Conservation (phyloP, 495 filamentous ascomycete species). For the Aspergillus campestris region DNA sequence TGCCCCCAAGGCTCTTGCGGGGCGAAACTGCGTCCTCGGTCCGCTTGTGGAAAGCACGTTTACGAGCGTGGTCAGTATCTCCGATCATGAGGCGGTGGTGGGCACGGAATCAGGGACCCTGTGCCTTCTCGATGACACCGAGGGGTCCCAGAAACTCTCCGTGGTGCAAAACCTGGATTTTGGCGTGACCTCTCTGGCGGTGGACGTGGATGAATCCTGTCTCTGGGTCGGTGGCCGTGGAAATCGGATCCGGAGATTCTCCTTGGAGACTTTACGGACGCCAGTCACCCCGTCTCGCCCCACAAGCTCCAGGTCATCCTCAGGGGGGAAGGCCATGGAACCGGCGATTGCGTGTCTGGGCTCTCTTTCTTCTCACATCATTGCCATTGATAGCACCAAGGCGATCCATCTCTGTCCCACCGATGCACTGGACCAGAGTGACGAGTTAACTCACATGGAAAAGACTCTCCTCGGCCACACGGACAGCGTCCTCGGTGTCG, state of each 20-base stretch:
- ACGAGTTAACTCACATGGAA: slow-evolving; percentile 22
- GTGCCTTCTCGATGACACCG: slow-evolving; percentile 62
- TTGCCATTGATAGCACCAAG: slow-evolving; percentile 66
- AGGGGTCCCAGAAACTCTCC: slow-evolving; percentile 56
- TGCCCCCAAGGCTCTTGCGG: slow-evolving; percentile 48
- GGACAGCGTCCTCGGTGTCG: slow-evolving; percentile 70
- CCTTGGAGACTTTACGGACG: slow-evolving; percentile 29
- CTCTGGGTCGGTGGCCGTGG: slow-evolving; percentile 51
- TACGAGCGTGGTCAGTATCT: slow-evolving; percentile 65
- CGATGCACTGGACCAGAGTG: slow-evolving; percentile 22
- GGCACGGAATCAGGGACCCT: slow-evolving; percentile 42
- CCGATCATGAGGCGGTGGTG: slow-evolving; percentile 45
- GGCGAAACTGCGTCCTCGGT: slow-evolving; percentile 50
- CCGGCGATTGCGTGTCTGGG: slow-evolving; percentile 57
- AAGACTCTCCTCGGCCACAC: slow-evolving; percentile 57
- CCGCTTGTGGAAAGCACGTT: slow-evolving; percentile 72
- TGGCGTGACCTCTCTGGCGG: slow-evolving; percentile 41
- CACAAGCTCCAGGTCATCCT: slow-evolving; percentile 11
- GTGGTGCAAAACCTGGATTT: slow-evolving; percentile 28
- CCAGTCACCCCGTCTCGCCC: slow-evolving; percentile 21
- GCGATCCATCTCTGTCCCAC: slow-evolving; percentile 57
- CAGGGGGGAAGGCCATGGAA: slow-evolving; percentile 17
- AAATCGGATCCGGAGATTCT: slow-evolving; percentile 29
- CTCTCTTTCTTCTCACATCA: slow-evolving; percentile 54
- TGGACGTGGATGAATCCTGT: slow-evolving; percentile 41